These are phyloP conservation scores for Arbutus unedo DNA, from an alignment of 148 eudicot species.

Conservation along the genomic window DNA sequence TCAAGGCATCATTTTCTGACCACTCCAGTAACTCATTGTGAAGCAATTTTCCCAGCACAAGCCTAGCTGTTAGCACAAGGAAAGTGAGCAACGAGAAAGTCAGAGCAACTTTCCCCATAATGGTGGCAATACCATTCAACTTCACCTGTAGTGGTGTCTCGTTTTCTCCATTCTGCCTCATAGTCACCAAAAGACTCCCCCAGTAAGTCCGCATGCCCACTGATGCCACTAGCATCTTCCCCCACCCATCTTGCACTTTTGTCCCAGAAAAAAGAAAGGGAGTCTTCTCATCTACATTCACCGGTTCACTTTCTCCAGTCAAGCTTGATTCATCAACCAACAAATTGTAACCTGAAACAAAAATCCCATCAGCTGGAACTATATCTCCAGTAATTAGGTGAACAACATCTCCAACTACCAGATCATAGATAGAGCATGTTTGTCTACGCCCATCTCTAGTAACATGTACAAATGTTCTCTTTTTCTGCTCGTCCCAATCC, in stretches of 20 bases:
- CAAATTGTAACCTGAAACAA: constrained; percentile 75
- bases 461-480: constrained; percentile 74
- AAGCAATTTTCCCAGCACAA: constrained; percentile 49
- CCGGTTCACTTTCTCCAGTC: constrained; percentile 84
- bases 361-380: constrained; percentile 92
- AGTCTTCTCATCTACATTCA: constrained; percentile 39
- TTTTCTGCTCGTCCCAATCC: constrained; percentile 86
- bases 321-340: constrained; percentile 85
- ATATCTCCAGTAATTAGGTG: constrained; percentile 74
- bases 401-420: constrained; percentile 90
- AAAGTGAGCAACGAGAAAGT: constrained; percentile 78
- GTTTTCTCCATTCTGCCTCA: constrained; percentile 77
- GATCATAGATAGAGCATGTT: constrained; percentile 67
- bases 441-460: constrained; percentile 78
- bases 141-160: constrained; percentile 97
- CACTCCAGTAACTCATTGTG: constrained; percentile 28
- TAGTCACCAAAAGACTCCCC: constrained; percentile 94
- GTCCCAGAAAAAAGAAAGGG: constrained; percentile 85
- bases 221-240: constrained; percentile 85
- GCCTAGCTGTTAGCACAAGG: constrained; percentile 56
- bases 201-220: constrained; percentile 99
- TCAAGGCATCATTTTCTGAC: constrained; percentile 72
- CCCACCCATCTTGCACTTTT: constrained; percentile 93
- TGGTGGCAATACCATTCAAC: constrained; percentile 93
- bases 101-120: constrained; percentile 90